Evolutionary conservation across 176 grass and related monocot species (phyloP), one percentile per base, ranked within the genome.

Genomic region (Rhipidocladum racemiflorum): DNA sequence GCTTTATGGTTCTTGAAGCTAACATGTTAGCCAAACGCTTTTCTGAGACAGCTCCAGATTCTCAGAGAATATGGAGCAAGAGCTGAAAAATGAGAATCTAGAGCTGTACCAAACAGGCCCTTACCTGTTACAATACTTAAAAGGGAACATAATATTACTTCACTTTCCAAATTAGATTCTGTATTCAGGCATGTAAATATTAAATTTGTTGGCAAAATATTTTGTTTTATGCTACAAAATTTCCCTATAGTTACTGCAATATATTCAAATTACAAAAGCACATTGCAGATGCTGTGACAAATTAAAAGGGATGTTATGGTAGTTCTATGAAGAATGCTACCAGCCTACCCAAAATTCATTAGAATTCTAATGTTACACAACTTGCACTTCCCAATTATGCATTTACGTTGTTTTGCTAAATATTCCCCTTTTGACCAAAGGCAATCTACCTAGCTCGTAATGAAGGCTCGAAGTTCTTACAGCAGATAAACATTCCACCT

Each of bases 121-220:
- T n/a, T n/a, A n/a, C n/a, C 18, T 13, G 11, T 32, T 38, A 24
- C 29, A 39, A 21, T 72, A 9, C 45, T 42, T 81, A 39, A 83
- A 54, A 12, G 32, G 59, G 32, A n/a, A 65, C 17, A 18, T 42
- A 85, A 62, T 76, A 36, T 39, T 10, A 21, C 16, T 61, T 42
- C 53, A 69, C 16, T 82, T 81, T 29, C 27, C n/a, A 87, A 48
- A 39, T 76, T 51, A 76, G 51, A 68, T 48, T 82, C 7, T 55
- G 27, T 48, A 17, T 50, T 54, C 13, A 34, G 63, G 18, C 1
- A 1, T 40, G 34, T 39, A 32, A 4, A 54, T 39, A 55, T 67
- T 61, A 43, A 56, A 14, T 70, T 35, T 70, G 48, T 35, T 59
- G 9, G 61, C 36, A 30, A 67, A 86, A 6, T 44, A 65, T 4